Conservation (phyloP, 2,329 filamentous ascomycete genomes). For the Cladophialophora yegresii region DNA sequence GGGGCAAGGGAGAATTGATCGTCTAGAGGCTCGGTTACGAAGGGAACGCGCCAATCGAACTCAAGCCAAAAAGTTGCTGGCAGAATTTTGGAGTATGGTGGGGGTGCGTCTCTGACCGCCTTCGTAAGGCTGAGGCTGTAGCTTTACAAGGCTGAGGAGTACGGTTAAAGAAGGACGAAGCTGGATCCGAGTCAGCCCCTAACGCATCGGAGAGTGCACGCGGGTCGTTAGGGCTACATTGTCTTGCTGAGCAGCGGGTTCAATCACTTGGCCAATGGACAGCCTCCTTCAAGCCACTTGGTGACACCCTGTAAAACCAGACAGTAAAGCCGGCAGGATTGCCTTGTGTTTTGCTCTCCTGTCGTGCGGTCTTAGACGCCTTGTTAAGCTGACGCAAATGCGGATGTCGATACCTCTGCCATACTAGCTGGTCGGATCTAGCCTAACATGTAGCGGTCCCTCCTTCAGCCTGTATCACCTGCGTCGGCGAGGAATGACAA, state of each 20-base stretch:
- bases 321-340: neutral
- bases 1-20: neutral
- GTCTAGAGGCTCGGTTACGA: neutral
- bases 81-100: conserved; percentile 22
- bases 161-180: neutral
- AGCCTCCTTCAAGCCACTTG: neutral
- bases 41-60: neutral
- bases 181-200: neutral
- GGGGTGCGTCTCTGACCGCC: conserved; percentile 16
- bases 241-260: neutral
- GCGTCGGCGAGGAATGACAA: neutral
- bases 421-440: neutral
- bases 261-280: neutral
- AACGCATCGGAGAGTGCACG: neutral
- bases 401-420: neutral
- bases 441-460: too few species aligned
- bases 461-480: neutral
- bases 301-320: neutral
- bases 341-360: neutral
- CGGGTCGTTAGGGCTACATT: neutral
- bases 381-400: neutral
- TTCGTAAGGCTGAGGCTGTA: conserved; percentile 21
- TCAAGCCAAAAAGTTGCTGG: conserved; percentile 25
- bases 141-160: neutral
- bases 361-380: too few species aligned